phyloP scores from a whole-genome alignment of 306 rosid genomes.

The Glycine latifolia region DNA sequence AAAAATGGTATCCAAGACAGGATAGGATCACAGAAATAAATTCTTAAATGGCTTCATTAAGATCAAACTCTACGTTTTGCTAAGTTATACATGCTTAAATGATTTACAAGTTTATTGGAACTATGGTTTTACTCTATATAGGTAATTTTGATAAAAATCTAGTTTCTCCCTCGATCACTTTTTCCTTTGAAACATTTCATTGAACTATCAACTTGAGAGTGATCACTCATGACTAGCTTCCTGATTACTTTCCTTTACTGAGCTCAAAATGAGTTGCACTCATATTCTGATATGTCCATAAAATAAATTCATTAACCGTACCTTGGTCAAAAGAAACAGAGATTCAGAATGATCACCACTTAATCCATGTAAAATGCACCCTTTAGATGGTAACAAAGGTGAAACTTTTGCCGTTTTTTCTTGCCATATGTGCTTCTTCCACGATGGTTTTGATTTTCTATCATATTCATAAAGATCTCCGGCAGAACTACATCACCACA shows the following conservation, averaged over 20 bases:
- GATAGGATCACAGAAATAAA: background rate
- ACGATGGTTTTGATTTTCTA: constrained; percentile 78
- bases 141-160: background rate
- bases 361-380: constrained; percentile 62
- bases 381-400: constrained; percentile 63
- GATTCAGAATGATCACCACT: constrained; percentile 77
- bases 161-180: background rate
- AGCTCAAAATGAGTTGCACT: constrained; percentile 5
- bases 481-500: constrained; percentile 69
- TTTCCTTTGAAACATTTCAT: background rate
- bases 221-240: background rate
- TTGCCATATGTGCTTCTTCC: constrained; percentile 90
- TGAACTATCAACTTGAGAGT: background rate
- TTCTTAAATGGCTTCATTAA: background rate
- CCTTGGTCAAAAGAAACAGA: constrained; percentile 91
- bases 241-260: background rate
- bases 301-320: constrained; percentile 33
- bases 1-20: constrained; percentile 1
- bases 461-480: constrained; percentile 93
- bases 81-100: background rate
- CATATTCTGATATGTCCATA: background rate
- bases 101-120: background rate
- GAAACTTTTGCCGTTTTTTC: constrained; percentile 58
- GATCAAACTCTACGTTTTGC: constrained; percentile 19
- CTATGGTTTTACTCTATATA: constrained; percentile 6